These are phyloP conservation scores for Globisporangium sylvaticum DNA, from an alignment of 352 stramenopile genomes.

Conservation along the genomic window DNA sequence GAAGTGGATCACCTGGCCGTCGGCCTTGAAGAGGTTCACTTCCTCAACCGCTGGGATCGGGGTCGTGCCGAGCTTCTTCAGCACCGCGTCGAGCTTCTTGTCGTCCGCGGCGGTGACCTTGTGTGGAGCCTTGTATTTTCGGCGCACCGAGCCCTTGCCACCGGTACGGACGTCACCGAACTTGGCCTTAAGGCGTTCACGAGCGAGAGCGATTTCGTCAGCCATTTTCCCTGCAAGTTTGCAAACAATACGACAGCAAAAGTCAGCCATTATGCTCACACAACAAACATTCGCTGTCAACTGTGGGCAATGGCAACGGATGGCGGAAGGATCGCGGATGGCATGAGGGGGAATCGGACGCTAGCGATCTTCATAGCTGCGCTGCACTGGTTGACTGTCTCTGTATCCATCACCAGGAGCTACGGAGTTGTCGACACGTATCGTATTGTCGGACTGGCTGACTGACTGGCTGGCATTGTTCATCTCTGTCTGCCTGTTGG, in stretches of 20 bases:
- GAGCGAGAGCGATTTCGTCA: slow-evolving; percentile 87
- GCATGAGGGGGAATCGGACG: not conserved
- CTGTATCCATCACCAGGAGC: not conserved
- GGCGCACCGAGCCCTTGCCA: slow-evolving; percentile 94
- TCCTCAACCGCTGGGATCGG: slow-evolving; percentile 98
- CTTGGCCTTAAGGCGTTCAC: slow-evolving; percentile 83
- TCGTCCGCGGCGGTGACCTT: slow-evolving; percentile 94
- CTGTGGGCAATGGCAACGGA: not conserved
- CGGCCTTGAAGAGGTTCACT: slow-evolving; percentile 99
- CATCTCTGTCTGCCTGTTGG: not conserved
- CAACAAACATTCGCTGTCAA: not conserved
- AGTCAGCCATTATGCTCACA: slow-evolving; percentile 6
- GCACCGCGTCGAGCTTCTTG: slow-evolving; percentile 95
- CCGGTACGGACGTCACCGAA: slow-evolving; percentile 90
- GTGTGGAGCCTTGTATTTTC: slow-evolving; percentile 95
- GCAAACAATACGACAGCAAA: not conserved
- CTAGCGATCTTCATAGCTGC: not conserved
- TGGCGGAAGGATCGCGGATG: not conserved
- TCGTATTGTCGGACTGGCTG: not conserved
- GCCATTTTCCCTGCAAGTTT: slow-evolving; percentile 49
- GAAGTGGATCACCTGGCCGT: slow-evolving; percentile 99
- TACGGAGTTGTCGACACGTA: not conserved
- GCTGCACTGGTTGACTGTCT: not conserved
- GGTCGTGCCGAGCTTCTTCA: slow-evolving; percentile 98
- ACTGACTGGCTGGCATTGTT: not conserved